Conservation (phyloP, 1,284 basidiomycete species). For the Volvariella surrecta region DNA sequence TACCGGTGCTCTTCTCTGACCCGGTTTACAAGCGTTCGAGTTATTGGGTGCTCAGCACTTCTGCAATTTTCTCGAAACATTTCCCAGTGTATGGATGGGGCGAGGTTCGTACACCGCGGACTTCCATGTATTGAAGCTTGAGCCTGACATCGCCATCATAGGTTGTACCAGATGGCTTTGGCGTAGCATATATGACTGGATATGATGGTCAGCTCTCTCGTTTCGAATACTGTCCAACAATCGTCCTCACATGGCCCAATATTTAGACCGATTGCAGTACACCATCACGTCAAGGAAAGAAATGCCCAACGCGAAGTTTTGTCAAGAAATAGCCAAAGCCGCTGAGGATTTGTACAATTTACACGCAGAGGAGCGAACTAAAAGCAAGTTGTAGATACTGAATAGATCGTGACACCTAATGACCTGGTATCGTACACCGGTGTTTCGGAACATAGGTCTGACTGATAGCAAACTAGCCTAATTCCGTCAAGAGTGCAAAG, state of each 20-base stretch:
- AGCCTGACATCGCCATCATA: constrained; percentile 15
- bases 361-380: constrained; percentile 21
- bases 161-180: constrained; percentile 76
- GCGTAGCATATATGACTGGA: constrained; percentile 71
- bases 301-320: constrained; percentile 67
- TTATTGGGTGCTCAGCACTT: constrained; percentile 78
- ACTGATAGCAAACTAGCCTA: too few species aligned
- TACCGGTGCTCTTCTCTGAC: constrained; percentile 66
- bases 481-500: too few species aligned
- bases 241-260: background rate
- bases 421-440: too few species aligned
- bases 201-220: constrained; percentile 40
- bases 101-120: constrained; percentile 37
- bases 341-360: constrained; percentile 57
- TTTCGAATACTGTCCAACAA: too few species aligned
- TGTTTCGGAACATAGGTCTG: too few species aligned
- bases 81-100: constrained; percentile 84
- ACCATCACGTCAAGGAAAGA: constrained; percentile 73
- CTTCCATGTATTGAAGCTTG: background rate
- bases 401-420: too few species aligned
- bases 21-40: constrained; percentile 59
- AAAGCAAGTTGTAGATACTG: background rate
- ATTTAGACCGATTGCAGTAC: constrained; percentile 65
- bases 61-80: constrained; percentile 76
- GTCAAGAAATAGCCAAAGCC: constrained; percentile 56